Evolutionary conservation across 2,329 filamentous ascomycete genomes (phyloP).

Genomic region (Malbranchea zuffiana): DNA sequence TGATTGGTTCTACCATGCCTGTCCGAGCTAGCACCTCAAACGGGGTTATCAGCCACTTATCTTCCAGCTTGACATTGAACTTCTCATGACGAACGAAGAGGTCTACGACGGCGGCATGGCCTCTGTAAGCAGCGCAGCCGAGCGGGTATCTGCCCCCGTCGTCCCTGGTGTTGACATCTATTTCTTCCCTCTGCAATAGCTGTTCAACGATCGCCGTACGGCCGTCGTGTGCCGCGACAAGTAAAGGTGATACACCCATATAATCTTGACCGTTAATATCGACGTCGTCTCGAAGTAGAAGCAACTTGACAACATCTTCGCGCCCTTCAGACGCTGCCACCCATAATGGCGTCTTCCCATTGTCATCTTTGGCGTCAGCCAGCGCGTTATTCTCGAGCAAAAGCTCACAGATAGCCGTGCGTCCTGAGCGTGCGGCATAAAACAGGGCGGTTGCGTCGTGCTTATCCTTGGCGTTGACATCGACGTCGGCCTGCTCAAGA

Average conservation of each 20-base stretch:
- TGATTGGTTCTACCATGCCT: too few species aligned
- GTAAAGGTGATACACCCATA: not conserved
- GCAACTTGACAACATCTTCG: constrained; percentile 23
- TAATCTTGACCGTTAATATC: constrained; percentile 2
- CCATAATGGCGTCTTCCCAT: constrained; percentile 2
- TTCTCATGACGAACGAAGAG: constrained; percentile 17
- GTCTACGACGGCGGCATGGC: constrained; percentile 17
- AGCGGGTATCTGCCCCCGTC: too few species aligned
- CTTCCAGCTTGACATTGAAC: too few species aligned
- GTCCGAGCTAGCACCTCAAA: too few species aligned
- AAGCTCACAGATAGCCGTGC: not conserved
- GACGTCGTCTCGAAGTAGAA: constrained; percentile 13
- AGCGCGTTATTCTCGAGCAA: not conserved
- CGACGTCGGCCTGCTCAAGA: not conserved
- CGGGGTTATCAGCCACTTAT: constrained; percentile 20
- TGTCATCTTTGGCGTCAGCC: constrained; percentile 1
- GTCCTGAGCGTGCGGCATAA: not conserved
- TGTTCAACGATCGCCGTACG: too few species aligned
- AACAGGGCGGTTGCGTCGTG: not conserved
- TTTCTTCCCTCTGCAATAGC: too few species aligned
- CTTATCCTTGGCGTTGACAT: constrained; percentile 4
- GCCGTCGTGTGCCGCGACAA: too few species aligned
- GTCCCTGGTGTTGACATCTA: too few species aligned
- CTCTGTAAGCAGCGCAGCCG: constrained; percentile 16
- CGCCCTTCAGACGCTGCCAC: constrained; percentile 19